Evolutionary conservation across 2,329 filamentous ascomycete genomes (phyloP), one percentile per base, ranked within the genome.

Genomic region (Aspergillus puulaauensis): DNA sequence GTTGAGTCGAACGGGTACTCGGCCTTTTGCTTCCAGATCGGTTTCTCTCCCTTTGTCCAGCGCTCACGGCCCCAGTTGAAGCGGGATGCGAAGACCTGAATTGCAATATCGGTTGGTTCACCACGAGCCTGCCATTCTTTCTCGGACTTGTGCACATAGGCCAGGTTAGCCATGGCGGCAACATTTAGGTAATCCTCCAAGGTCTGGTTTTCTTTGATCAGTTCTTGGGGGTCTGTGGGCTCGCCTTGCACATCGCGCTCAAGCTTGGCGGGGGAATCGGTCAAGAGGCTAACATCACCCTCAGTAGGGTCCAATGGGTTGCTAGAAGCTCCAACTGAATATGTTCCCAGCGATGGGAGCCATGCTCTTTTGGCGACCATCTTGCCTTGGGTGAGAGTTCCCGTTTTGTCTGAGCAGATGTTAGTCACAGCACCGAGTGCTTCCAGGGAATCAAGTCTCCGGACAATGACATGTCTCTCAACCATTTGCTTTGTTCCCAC

Each of bases 1-100:
- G 84, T 84, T 0, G 87, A 90, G 67, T 91, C 88, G 61, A 91
- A 91, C 0, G 87, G 88, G 58, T 88, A 90, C 65, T 91, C 89
- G 1, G 85, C 84, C 23, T 86, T 74, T 63, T 88, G 79, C 19
- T 75, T 77, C 84, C 84, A 88, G 27, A 77, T 66, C 0, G 82
- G 75, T 4, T 74, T 74, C 1, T 82, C 76, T 2, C 80, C 82
- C 12, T 77, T 75, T 0, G 80, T 81, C 63, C 83, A 80, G 8
- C 76, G 75, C 15, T 80, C 75, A 8, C 83, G 80, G 59, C 86
- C 86, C 80, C 84, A 85, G 55, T 84, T 77, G 68, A 91, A 91
- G 12, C 88, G 84, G 43, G 82, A 84, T 8, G 87, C 86, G 67
- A 91, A 90, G 0, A 91, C 88, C 64, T 90, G 87, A 46, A 91